These are phyloP conservation scores for Syzygium aromaticum DNA, from an alignment of 345 rosid species.

Conservation along the genomic window DNA sequence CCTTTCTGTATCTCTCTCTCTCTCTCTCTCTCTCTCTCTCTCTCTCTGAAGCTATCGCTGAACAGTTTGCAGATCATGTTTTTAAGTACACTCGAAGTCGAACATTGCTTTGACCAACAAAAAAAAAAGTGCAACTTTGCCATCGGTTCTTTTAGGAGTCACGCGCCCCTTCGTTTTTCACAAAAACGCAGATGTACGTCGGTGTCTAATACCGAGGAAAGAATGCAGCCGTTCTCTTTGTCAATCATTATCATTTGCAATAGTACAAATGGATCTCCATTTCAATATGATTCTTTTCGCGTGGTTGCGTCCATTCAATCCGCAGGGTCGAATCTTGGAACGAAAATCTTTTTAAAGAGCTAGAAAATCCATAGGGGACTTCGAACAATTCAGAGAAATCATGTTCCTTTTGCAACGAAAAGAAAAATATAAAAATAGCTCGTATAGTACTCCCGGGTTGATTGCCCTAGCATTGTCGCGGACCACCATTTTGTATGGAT, in stretches of 20 bases:
- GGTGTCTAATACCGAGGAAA: neutral
- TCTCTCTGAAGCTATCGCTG: neutral
- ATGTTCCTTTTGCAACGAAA: neutral
- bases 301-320: neutral
- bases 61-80: neutral
- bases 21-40: neutral
- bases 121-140: too few species aligned
- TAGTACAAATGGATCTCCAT: too few species aligned
- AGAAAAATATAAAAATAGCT: neutral
- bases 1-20: conserved; percentile 7
- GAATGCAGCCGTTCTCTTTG: neutral
- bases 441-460: neutral
- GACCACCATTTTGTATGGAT: neutral
- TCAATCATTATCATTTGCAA: neutral
- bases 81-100: neutral
- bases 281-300: neutral
- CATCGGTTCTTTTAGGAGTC: neutral
- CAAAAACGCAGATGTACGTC: neutral
- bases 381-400: neutral
- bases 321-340: neutral
- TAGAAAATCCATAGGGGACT: neutral
- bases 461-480: neutral
- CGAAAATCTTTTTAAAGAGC: neutral
- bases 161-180: neutral
- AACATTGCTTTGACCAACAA: too few species aligned